Percentiles rank a stretch among this genome's conserved stretches.
Evolutionary conservation across 2,329 filamentous ascomycete species (phyloP).

Genomic region (Diaporthe caulivora): DNA sequence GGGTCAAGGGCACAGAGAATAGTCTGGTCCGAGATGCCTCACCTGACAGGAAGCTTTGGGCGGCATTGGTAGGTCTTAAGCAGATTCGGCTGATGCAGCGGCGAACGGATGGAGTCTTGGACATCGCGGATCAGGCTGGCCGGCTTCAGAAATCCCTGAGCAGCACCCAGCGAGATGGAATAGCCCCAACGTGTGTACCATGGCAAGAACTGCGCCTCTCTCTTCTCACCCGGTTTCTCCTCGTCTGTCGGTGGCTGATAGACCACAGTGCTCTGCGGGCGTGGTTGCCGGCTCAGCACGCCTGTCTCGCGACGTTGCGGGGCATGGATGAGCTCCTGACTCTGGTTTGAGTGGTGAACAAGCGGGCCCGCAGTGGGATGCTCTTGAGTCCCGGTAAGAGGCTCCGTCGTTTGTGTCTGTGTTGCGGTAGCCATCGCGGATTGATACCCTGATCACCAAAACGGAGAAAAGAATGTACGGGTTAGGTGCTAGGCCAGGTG

Average conservation of each 20-base stretch:
- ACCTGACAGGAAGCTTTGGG: slow-evolving; percentile 25
- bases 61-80: slow-evolving; percentile 29
- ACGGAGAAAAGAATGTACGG: not conserved
- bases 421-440: slow-evolving; percentile 30
- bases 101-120: slow-evolving; percentile 30
- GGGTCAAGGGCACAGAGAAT: too few species aligned
- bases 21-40: not conserved
- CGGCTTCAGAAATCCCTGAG: slow-evolving; percentile 31
- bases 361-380: not conserved
- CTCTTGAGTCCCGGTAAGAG: not conserved
- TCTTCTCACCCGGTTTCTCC: slow-evolving; percentile 25
- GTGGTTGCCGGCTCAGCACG: slow-evolving; percentile 26
- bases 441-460: not conserved
- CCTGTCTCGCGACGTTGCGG: slow-evolving; percentile 1
- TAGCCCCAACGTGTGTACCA: slow-evolving; percentile 35
- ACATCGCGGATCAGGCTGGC: slow-evolving; percentile 31
- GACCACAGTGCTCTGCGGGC: slow-evolving; percentile 29
- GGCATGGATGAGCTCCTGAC: slow-evolving; percentile 29
- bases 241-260: slow-evolving; percentile 13
- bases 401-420: slow-evolving; percentile 16
- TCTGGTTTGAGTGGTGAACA: slow-evolving; percentile 25
- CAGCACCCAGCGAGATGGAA: slow-evolving; percentile 22
- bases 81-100: slow-evolving; percentile 15
- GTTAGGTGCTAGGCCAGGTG: not conserved
- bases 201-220: slow-evolving; percentile 31